Conservation (phyloP, 2,329 filamentous ascomycete genomes). For the Verticillium nonalfalfae region DNA sequence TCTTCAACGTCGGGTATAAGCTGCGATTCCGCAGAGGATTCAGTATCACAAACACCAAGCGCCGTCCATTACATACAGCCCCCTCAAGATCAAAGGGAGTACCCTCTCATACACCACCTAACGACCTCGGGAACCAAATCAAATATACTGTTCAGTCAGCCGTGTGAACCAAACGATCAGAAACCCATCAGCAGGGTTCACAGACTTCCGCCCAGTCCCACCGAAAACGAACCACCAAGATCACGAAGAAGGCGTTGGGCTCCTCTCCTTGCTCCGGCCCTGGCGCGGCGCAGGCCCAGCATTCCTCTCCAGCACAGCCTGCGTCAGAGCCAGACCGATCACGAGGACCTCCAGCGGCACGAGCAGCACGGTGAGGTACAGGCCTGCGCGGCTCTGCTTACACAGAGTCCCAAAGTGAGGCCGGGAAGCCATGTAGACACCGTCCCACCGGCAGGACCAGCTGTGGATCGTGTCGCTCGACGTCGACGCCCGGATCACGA, state of each 20-base stretch:
- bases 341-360: conserved; percentile 49
- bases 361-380: conserved; percentile 49
- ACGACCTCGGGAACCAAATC: no score
- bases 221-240: not conserved
- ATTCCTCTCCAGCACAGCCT: conserved; percentile 37
- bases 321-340: conserved; percentile 37
- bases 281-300: not conserved
- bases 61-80: no score
- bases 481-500: conserved; percentile 46
- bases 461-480: conserved; percentile 50
- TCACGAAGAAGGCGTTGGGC: not conserved
- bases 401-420: conserved; percentile 54
- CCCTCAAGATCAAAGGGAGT: no score
- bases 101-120: no score
- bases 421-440: conserved; percentile 41
- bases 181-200: no score
- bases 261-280: not conserved
- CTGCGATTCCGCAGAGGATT: no score
- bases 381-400: conserved; percentile 44
- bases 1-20: no score
- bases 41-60: no score
- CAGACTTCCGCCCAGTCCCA: no score
- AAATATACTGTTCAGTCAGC: no score
- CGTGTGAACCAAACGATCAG: no score
- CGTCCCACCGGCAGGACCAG: conserved; percentile 57